Conservation (phyloP, 495 filamentous ascomycete species). For the Penicillium psychrofluorescens region DNA sequence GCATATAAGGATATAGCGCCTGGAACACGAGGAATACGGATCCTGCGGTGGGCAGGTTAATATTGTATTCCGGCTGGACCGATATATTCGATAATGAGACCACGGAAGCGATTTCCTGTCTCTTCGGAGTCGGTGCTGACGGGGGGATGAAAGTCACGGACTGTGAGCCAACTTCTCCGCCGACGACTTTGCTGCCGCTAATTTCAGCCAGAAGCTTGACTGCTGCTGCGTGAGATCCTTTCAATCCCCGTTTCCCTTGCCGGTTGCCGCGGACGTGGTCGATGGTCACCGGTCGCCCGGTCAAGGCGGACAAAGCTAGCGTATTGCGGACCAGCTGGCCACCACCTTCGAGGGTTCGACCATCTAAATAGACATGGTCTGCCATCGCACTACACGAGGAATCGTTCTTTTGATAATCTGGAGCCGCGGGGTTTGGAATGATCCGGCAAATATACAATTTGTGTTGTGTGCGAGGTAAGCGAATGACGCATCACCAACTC, state of each 20-base stretch:
- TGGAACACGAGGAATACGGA: conserved; percentile 68
- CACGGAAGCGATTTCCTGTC: background rate
- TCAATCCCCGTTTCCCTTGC: conserved; percentile 52
- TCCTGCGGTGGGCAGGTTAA: conserved; percentile 26
- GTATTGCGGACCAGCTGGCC: conserved; percentile 76
- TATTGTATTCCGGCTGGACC: conserved; percentile 22
- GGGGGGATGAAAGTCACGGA: conserved; percentile 45
- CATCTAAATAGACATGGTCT: conserved; percentile 46
- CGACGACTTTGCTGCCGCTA: conserved; percentile 51
- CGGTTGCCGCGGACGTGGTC: conserved; percentile 66
- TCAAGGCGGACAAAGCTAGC: conserved; percentile 60
- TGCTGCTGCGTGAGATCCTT: conserved; percentile 65
- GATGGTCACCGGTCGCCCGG: conserved; percentile 56
- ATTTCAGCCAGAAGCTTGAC: conserved; percentile 58
- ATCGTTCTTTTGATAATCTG: no score
- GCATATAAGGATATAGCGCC: conserved; percentile 69
- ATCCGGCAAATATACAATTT: no score
- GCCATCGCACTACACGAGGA: no score
- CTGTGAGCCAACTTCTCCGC: conserved; percentile 48
- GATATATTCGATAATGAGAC: conserved; percentile 5
- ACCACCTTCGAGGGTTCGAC: conserved; percentile 72
- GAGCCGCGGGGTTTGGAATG: no score
- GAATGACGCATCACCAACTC: no score
- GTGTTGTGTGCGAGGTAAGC: no score
- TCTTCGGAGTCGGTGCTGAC: background rate